Percentiles rank a stretch among this genome's conserved stretches.
These are phyloP conservation scores for Candida glucosophila DNA, from an alignment of 1,139 yeast genomes.

Conservation along the genomic window DNA sequence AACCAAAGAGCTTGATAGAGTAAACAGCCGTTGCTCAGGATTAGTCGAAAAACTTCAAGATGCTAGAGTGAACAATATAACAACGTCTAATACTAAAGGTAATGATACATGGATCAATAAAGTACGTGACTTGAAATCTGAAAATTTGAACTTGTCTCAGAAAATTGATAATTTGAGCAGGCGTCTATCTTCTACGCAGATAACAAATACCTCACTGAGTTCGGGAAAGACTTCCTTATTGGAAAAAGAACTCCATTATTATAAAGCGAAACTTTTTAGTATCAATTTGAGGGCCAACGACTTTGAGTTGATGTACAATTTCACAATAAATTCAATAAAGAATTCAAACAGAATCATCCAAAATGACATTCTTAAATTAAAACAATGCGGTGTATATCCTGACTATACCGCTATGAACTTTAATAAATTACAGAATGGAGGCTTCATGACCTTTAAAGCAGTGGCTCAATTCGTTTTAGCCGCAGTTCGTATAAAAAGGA, in stretches of 20 bases:
- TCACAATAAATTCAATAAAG: constrained; percentile 37
- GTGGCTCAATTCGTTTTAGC: constrained; percentile 51
- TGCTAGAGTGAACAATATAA: constrained; percentile 6
- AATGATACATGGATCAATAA: constrained; percentile 3
- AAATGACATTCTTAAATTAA: constrained; percentile 35
- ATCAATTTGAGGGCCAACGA: constrained; percentile 35
- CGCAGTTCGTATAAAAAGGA: constrained; percentile 39
- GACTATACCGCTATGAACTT: constrained; percentile 22
- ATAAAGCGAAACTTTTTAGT: constrained; percentile 30
- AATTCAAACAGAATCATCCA: constrained; percentile 31
- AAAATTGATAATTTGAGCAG: constrained; percentile 12
- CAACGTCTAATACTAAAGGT: constrained; percentile 2
- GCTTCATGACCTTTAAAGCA: constrained; percentile 17
- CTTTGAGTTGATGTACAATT: constrained; percentile 43
- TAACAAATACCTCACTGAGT: constrained; percentile 3
- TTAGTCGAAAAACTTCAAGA: constrained; percentile 23
- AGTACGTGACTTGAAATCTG: constrained; percentile 5
- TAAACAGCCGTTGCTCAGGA: constrained; percentile 21
- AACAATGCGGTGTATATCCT: constrained; percentile 44
- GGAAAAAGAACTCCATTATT: constrained; percentile 24
- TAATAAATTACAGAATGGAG: constrained; percentile 7
- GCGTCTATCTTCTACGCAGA: constrained; percentile 2
- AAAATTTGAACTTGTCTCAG: constrained; percentile 10
- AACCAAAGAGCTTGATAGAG: constrained; percentile 16
- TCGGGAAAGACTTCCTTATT: constrained; percentile 7